Conservation (phyloP, 768 basidiomycete genomes). For the Suillus occidentalis region DNA sequence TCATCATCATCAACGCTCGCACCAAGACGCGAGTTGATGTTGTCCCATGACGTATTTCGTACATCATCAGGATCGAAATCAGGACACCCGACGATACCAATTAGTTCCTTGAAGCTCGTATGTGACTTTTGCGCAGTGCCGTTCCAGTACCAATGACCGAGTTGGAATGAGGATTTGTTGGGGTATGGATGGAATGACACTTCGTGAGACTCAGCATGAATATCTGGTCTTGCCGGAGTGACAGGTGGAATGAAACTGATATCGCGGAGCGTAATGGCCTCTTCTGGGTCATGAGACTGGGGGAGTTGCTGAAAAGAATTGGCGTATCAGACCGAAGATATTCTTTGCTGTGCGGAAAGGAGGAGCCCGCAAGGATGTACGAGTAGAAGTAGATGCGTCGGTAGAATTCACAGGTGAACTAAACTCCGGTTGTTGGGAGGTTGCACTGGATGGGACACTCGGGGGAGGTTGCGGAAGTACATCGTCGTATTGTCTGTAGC, state of each 20-base stretch:
- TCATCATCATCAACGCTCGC: neutral
- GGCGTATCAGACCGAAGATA: constrained; percentile 5
- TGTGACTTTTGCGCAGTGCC: neutral
- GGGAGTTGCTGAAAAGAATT: no score
- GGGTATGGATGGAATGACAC: neutral
- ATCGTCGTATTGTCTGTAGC: neutral
- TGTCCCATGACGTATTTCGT: neutral
- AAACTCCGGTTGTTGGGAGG: no score
- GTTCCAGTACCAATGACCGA: neutral
- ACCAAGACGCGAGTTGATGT: neutral
- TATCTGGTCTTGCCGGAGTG: no score
- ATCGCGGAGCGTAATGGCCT: no score
- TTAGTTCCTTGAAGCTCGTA: neutral
- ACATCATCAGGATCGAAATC: neutral
- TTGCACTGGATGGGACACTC: no score
- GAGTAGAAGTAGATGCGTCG: no score
- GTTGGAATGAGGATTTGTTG: neutral
- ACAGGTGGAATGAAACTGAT: no score
- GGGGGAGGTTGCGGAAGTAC: no score
- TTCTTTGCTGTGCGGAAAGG: neutral
- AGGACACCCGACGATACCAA: neutral
- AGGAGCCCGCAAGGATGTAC: no score
- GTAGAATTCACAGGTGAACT: no score
- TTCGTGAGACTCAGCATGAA: neutral
- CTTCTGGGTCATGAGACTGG: no score